These are phyloP conservation scores for Oropetium thomaeum DNA, from an alignment of 176 grass and related monocot genomes.

Conservation along the genomic window DNA sequence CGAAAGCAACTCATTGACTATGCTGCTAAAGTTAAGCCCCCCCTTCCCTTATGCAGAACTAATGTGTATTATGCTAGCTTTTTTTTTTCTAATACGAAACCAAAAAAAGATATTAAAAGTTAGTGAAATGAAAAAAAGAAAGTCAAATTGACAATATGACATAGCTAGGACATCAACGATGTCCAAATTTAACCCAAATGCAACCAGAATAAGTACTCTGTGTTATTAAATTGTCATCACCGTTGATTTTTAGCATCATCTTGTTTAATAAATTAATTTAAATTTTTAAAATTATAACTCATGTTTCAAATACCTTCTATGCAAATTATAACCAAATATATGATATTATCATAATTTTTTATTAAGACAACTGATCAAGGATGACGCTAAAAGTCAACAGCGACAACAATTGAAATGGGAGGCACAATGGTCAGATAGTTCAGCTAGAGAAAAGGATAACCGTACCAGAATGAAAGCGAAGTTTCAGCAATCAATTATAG, in stretches of 20 bases:
- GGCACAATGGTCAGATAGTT: neutral
- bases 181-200: neutral
- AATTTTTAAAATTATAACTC: too few species aligned
- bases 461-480: neutral
- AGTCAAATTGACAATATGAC: neutral
- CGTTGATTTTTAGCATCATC: too few species aligned
- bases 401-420: too few species aligned
- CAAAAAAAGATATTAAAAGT: neutral
- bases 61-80: neutral
- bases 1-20: neutral
- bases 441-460: neutral
- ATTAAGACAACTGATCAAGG: too few species aligned
- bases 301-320: too few species aligned
- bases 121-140: neutral
- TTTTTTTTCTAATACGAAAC: neutral
- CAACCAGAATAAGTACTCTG: too few species aligned
- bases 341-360: too few species aligned
- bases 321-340: too few species aligned
- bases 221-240: too few species aligned
- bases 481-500: slow-evolving; percentile 1
- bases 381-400: too few species aligned
- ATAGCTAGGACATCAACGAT: neutral
- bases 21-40: neutral
- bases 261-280: too few species aligned
- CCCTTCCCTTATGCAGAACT: neutral